Percentiles rank a stretch among this genome's conserved stretches.
phyloP scores from a whole-genome alignment of 2,329 filamentous ascomycete species.

The Aaosphaeria pasadenensis region DNA sequence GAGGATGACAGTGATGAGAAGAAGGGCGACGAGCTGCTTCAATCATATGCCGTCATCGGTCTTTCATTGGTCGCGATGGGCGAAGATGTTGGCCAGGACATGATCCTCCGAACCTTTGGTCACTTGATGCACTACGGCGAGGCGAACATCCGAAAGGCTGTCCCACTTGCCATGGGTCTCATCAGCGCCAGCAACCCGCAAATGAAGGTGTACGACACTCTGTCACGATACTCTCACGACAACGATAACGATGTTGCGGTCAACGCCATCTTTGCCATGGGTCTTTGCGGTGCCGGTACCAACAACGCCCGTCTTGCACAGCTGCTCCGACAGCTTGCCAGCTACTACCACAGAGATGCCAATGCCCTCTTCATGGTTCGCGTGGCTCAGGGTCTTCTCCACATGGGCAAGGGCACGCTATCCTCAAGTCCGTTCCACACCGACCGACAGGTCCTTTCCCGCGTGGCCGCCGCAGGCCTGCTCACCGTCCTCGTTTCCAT shows the following conservation, averaged over 20 bases:
- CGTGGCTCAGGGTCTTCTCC: constrained; percentile 92
- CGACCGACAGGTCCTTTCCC: constrained; percentile 90
- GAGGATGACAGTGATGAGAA: constrained; percentile 87
- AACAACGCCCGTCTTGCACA: constrained; percentile 97
- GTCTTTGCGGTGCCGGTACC: constrained; percentile 90
- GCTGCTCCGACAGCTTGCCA: constrained; percentile 87
- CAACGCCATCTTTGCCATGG: constrained; percentile 99
- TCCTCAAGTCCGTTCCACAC: constrained; percentile 99
- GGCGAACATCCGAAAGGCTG: constrained; percentile 92
- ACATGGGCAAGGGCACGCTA: constrained; percentile 99
- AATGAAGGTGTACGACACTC: constrained; percentile 99
- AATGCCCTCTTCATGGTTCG: constrained; percentile 98
- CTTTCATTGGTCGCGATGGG: constrained; percentile 96
- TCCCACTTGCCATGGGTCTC: constrained; percentile 93
- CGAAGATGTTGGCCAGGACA: constrained; percentile 96
- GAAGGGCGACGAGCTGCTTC: constrained; percentile 91
- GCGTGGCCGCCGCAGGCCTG: constrained; percentile 84
- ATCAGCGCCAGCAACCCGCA: constrained; percentile 97
- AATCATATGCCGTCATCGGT: constrained; percentile 93
- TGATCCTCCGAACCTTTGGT: constrained; percentile 95
- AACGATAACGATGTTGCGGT: constrained; percentile 98
- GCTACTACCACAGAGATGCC: constrained; percentile 96
- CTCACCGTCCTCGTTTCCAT: constrained; percentile 88
- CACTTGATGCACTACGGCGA: constrained; percentile 99
- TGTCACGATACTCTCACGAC: constrained; percentile 97